These are phyloP conservation scores for Dalbergia cultrata DNA, from an alignment of 306 rosid species.

Conservation along the genomic window DNA sequence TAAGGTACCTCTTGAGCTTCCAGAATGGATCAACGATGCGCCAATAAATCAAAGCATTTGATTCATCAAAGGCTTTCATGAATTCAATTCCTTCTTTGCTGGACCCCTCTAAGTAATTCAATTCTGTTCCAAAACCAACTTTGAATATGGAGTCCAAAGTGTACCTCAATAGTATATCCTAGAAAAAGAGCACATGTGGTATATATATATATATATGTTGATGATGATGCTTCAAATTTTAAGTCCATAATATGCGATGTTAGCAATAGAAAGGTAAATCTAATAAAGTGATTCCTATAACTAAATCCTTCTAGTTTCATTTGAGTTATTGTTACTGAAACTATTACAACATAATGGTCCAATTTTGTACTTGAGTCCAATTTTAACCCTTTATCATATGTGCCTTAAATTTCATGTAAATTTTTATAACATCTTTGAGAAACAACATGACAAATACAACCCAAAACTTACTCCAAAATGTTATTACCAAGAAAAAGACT, in stretches of 20 bases:
- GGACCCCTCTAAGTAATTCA: constrained; percentile 74
- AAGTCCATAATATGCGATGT: background rate
- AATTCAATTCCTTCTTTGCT: constrained; percentile 65
- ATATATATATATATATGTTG: background rate
- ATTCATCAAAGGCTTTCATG: constrained; percentile 81
- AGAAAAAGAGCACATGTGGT: background rate
- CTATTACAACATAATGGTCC: background rate
- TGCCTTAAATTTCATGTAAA: no score
- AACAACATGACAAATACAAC: background rate
- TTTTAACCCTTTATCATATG: background rate
- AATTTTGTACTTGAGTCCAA: background rate
- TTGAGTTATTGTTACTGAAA: background rate
- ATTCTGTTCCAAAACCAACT: constrained; percentile 91
- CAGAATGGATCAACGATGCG: constrained; percentile 72
- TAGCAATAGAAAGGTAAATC: background rate
- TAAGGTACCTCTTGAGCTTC: constrained; percentile 71
- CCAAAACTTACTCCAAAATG: background rate
- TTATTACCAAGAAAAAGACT: no score
- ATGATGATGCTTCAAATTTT: constrained; percentile 3
- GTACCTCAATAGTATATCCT: constrained; percentile 76
- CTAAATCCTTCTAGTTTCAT: background rate
- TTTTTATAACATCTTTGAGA: background rate
- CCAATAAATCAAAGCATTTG: constrained; percentile 67
- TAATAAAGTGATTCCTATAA: background rate
- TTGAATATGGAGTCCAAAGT: constrained; percentile 82